Evolutionary conservation across 495 filamentous ascomycete species (phyloP), one percentile per base, ranked within the genome.

Genomic region (Melanomma pulvis-pyrius): DNA sequence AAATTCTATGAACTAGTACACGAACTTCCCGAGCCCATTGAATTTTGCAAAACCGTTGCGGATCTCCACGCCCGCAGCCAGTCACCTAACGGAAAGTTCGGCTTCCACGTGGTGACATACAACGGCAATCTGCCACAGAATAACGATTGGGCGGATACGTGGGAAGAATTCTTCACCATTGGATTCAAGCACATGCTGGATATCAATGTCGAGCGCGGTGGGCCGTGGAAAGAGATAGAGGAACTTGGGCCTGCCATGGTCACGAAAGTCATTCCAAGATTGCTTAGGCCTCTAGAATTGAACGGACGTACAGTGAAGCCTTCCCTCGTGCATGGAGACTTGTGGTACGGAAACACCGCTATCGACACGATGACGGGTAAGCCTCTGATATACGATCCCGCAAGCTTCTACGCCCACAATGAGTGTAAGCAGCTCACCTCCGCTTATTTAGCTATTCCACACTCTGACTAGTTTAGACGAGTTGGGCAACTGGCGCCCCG

Each of bases 51-150:
- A 19, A n/a, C 34, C 32, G 48, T 67, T 21, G 46, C 64, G 13
- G 19, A 12, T 21, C 46, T 67, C 21, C 64, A 61, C 21, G 26
- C 52, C 24, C 29, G 36, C 57, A 59, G 54, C 57, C 29, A 4
- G n/a, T 61, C 64, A 9, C 64, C 64, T 3, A 48, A 49, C n/a
- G 57, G 57, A 22, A 61, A 61, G 28, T 67, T 61, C 39, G 64
- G 64, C 21, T 67, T 67, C 58, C 64, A 61, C 26, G 19, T 67
- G 25, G 36, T 60, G 26, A 68, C 65, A 19, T 63, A 60, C 41
- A 28, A 56, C 32, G 59, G 56, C 21, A 62, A 47, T 22, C 34
- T 68, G 9, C 56, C 59, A 9, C 65, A 68, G 26, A 28, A 68
- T 39, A 59, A 2, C 22, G n/a, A 15, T 17, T 63, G 59, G 53